phyloP scores from a whole-genome alignment of 2,329 filamentous ascomycete species.

The Epicoccum nigrum region DNA sequence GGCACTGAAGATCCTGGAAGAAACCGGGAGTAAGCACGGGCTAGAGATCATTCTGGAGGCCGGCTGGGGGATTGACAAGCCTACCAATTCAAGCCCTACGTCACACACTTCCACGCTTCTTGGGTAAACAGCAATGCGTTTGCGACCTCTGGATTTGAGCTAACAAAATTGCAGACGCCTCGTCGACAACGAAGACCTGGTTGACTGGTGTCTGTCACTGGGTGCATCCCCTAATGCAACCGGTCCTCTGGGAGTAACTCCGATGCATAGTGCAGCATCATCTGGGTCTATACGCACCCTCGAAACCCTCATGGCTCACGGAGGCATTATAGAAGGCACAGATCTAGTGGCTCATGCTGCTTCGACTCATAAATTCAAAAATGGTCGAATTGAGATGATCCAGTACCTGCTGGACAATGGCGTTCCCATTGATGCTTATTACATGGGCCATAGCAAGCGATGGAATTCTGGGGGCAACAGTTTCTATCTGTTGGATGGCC shows the following conservation, averaged over 20 bases:
- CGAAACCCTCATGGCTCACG: background rate
- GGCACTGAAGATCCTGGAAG: background rate
- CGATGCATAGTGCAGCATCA: constrained; percentile 1
- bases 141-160: background rate
- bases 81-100: background rate
- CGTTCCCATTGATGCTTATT: background rate
- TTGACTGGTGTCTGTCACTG: background rate
- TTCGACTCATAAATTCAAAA: background rate
- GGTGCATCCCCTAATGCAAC: constrained; percentile 1
- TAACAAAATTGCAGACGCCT: background rate
- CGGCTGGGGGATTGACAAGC: background rate
- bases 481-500: constrained; percentile 1
- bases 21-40: background rate
- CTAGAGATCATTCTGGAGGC: background rate
- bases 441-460: constrained; percentile 1
- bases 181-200: background rate
- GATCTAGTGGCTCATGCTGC: constrained; percentile 2
- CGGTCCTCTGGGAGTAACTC: background rate
- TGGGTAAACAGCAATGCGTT: background rate
- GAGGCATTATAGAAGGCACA: background rate
- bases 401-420: constrained; percentile 1
- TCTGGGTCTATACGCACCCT: background rate
- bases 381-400: background rate
- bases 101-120: background rate
- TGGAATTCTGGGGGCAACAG: background rate